These are phyloP conservation scores for Coprinopsis marcescibilis DNA, from an alignment of 768 basidiomycete species.

Conservation along the genomic window DNA sequence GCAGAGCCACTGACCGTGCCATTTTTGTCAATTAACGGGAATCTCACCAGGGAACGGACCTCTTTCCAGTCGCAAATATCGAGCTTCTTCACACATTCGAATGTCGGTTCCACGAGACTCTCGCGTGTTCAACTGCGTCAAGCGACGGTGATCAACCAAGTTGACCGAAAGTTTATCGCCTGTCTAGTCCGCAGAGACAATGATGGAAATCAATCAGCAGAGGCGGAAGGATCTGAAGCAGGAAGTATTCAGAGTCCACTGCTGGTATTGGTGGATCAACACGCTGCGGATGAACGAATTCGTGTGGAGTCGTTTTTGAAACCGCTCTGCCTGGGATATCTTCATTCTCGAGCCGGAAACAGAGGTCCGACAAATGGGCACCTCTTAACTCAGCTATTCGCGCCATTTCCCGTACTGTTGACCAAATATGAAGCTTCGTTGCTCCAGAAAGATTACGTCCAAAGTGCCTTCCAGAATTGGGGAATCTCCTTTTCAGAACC, in stretches of 20 bases:
- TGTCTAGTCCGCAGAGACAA: constrained; percentile 41
- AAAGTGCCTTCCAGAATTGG: constrained; percentile 56
- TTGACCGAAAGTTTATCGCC: constrained; percentile 88
- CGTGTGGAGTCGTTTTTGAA: constrained; percentile 81
- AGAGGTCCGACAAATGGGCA: constrained; percentile 25
- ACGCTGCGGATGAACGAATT: constrained; percentile 96
- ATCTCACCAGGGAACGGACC: too few relatives aligned
- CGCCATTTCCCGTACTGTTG: constrained; percentile 57
- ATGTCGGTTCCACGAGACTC: background rate
- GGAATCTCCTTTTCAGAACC: constrained; percentile 53
- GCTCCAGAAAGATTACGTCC: constrained; percentile 37
- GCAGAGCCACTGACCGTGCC: background rate
- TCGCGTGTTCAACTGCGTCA: constrained; percentile 42
- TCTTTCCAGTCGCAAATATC: too few relatives aligned
- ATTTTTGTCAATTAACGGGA: background rate
- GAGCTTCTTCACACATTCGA: too few relatives aligned
- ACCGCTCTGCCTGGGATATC: constrained; percentile 67
- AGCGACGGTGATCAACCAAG: constrained; percentile 70
- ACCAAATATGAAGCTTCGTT: constrained; percentile 56
- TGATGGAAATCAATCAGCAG: constrained; percentile 1
- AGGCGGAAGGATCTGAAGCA: constrained; percentile 8
- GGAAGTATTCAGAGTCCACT: constrained; percentile 16
- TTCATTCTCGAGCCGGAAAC: constrained; percentile 32
- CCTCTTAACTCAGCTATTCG: constrained; percentile 38
- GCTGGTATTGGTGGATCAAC: constrained; percentile 89